Evolutionary conservation across 73 alveolate genomes (phyloP), one percentile per base, ranked within the genome.

Genomic region (Breviolum minutum): DNA sequence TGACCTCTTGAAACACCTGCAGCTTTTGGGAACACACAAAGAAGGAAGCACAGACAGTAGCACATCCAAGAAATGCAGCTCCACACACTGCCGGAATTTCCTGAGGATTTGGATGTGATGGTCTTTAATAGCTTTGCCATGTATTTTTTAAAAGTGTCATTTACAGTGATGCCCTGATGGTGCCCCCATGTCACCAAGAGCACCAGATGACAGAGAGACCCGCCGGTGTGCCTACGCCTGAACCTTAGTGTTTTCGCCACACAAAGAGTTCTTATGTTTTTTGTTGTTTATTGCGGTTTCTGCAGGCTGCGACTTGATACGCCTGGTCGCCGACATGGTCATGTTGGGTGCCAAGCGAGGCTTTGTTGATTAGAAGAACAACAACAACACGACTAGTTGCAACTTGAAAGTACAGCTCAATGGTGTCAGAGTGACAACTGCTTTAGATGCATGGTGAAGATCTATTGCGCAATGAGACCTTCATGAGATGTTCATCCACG

Each of bases 321-420:
- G 12, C 94, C 94, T 17, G 79, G 79, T 63, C 94, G 94, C 20
- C 94, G 94, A 17, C 94, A 62, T 30, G 94, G 94, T 48, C 79
- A 85, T 24, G 94, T 62, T 26, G 19, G 30, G n/a, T 29, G 63
- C 94, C 30, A 7, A n/a, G 80, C 40, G 54, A 9, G n/a, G 48
- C 16, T 66, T 66, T 66, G 74, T 66, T 66, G 4, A 16, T 20
- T 30, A 20, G 29, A 71, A 17, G 26, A 8, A 12, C 19, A 30
- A 20, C 26, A 17, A 20, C 13, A 8, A 71, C 30, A 71, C 30
- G 26, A 71, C 30, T 8, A 17, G 5, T 71, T n/a, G 1, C 26
- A 1, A 16, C 30, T 20, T 12, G 30, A 17, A 71, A 20, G 30
- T 71, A 71, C 40, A 71, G 3, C 54, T 40, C 54, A 40, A 40